Evolutionary conservation across 78 protist genomes (phyloP).

Genomic region (Planoprotostelium fungivorum): DNA sequence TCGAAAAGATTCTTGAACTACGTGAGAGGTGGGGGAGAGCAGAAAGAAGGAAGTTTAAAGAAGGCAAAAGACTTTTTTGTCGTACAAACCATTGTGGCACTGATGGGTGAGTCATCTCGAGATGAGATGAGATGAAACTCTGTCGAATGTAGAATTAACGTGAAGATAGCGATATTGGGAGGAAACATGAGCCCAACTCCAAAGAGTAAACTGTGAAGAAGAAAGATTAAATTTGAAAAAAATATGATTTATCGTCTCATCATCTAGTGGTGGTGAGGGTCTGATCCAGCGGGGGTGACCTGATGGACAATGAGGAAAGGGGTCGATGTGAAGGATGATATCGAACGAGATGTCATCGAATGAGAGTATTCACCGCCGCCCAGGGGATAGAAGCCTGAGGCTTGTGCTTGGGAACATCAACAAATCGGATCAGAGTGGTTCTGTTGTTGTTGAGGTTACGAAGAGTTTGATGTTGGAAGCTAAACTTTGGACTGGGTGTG

Average conservation of each 20-base stretch:
- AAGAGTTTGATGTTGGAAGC: not conserved
- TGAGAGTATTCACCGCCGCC: not conserved
- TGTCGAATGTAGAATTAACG: no score
- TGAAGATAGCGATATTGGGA: not conserved
- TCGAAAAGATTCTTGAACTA: not conserved
- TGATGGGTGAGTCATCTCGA: not conserved
- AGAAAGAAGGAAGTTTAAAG: not conserved
- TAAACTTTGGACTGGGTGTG: not conserved
- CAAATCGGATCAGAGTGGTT: not conserved
- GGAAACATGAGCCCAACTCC: not conserved
- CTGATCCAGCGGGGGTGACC: not conserved
- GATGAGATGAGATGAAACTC: no score
- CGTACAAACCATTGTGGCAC: not conserved
- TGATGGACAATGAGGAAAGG: no score
- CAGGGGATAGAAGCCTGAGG: not conserved
- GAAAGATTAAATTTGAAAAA: no score
- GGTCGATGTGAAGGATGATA: not conserved
- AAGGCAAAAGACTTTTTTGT: not conserved
- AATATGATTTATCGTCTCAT: not conserved
- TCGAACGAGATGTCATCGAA: not conserved
- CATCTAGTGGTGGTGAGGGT: not conserved
- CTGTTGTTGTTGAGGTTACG: not conserved
- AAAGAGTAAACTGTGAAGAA: not conserved
- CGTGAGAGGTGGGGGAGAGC: not conserved
- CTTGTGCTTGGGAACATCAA: not conserved